phyloP scores from a whole-genome alignment of 2,329 filamentous ascomycete species.

The Nothophaeocryptopus gaeumannii region DNA sequence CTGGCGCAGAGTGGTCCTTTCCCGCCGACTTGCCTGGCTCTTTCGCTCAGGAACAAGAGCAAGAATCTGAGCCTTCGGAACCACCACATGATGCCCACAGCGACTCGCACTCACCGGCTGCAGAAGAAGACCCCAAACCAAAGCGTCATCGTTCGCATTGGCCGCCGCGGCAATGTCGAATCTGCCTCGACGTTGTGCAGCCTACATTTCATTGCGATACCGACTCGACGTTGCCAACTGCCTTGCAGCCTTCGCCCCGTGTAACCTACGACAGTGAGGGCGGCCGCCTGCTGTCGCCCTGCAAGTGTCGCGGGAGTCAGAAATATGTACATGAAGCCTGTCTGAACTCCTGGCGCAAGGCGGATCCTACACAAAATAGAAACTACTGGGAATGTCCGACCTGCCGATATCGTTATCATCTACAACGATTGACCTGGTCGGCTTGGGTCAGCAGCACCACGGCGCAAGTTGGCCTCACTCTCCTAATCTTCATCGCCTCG shows the following conservation, averaged over 20 bases:
- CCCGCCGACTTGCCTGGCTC: constrained; percentile 44
- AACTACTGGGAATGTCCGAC: constrained; percentile 88
- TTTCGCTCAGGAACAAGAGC: constrained; percentile 19
- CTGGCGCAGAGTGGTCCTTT: constrained; percentile 47
- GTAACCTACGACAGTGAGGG: constrained; percentile 70
- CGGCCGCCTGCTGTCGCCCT: constrained; percentile 80
- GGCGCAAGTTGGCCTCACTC: constrained; percentile 68
- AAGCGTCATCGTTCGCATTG: constrained; percentile 52
- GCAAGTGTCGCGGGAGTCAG: constrained; percentile 88
- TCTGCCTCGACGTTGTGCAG: constrained; percentile 73
- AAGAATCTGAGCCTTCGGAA: background rate
- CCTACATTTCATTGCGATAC: constrained; percentile 53
- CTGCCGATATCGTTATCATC: constrained; percentile 77
- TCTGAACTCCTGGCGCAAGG: constrained; percentile 75
- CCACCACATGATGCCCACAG: constrained; percentile 1
- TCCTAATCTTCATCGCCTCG: constrained; percentile 65
- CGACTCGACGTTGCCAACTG: constrained; percentile 51
- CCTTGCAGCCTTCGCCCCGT: constrained; percentile 55
- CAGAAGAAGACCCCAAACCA: constrained; percentile 14
- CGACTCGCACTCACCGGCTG: constrained; percentile 19
- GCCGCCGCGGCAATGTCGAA: constrained; percentile 75
- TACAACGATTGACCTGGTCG: constrained; percentile 74
- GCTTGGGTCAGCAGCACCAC: constrained; percentile 56
- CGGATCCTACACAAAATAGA: constrained; percentile 63
- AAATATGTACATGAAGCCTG: constrained; percentile 94